Base-by-base conservation (phyloP, 2,329 filamentous ascomycete species). In the Alternaria longipes region DNA sequence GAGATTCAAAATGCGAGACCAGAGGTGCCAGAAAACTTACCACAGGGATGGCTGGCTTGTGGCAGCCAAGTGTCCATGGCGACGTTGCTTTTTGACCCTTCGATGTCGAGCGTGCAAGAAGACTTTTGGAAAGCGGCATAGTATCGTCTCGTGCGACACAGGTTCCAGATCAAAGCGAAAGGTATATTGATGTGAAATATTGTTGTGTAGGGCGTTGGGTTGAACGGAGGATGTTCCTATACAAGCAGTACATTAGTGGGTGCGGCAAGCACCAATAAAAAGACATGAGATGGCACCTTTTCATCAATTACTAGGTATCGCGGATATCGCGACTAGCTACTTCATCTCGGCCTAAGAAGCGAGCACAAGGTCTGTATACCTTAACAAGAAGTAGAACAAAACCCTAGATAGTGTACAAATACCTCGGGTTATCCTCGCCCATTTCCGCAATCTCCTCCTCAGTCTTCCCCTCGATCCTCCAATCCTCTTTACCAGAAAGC, bases 341-440 rank as follows among this genome's bases (percentile, higher is more conserved):
- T 36, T 5, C 4, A 18, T 12, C 24, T 18, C 24, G 16, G 24
- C 8, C 4, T 11, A 8, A 2, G 8, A 4, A 44, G 14, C 8
- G 22, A 38, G 1, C 16, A 7, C 34, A 38, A n/a, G 3, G 12
- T 16, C 16, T 36, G 12, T 0, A 38, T n/a, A 24, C 41, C 3
- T 4, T 16, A 2, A 7, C 6, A 9, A 24, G 7, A 6, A 11
- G 8, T 3, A 22, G 2, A 47, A 32, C 24, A 36, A 9, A 5
- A n/a, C 8, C 52, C 36, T 51, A 73, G 36, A 64, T 71, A 1
- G 69, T 73, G 38, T 74, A 73, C 44, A 71, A 30, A 26, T 69
- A 73, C 20, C 65, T 62, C 8, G 70, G 69, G 44, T 73, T 74
- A 41, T 71, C 58, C 60, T 74, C 71, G 8, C 71, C 69, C 60